Evolutionary conservation across 371 early-diverging fungal genomes (phyloP), one percentile per base, ranked within the genome.

Genomic region (Synchytrium microbalum): DNA sequence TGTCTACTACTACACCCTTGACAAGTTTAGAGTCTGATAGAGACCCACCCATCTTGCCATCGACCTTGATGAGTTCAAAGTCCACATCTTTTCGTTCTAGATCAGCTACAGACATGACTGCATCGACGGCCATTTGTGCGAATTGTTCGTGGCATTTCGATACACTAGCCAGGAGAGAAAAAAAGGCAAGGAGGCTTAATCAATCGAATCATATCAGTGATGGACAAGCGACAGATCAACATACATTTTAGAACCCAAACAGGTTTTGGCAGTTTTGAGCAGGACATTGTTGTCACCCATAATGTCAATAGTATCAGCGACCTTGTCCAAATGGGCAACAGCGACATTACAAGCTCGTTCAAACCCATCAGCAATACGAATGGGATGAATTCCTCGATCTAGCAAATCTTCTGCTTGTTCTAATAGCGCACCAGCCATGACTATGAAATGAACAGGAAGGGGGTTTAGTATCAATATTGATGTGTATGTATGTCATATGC

Each of bases 21-120:
- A 99, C 93, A 54, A 99, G 82, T 62, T 86, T 79, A 59, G 97
- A 92, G 72, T 98, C 98, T 60, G 85, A 84, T 60, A 99, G 72
- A 60, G 93, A 93, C 54, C 95, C 96, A 64, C 99, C 99, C 58
- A 96, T 89, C 75, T 97, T 98, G 69, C 96, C 96, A 75, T 97
- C 98, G 65, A 99, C 88, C 84, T 98, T 98, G 84, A 99, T 98
- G 69, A 99, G 80, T 72, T 99, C 99, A 79, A 99, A 98, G 80
- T 99, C 98, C 61, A 99, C 98, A 75, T 99, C 99, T 78, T 94
- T 95, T 72, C 99, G 91, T 70, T 98, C 96, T 61, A 93, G 77
- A 74, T 99, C 99, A 24, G 97, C 96, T 2, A 99, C 99, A 26
- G 95, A 82, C 51, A 97, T 81, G 10, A 99, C 92, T 31, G 99